Conservation (phyloP, 2,329 filamentous ascomycete genomes). For the Aspergillus sp. region DNA sequence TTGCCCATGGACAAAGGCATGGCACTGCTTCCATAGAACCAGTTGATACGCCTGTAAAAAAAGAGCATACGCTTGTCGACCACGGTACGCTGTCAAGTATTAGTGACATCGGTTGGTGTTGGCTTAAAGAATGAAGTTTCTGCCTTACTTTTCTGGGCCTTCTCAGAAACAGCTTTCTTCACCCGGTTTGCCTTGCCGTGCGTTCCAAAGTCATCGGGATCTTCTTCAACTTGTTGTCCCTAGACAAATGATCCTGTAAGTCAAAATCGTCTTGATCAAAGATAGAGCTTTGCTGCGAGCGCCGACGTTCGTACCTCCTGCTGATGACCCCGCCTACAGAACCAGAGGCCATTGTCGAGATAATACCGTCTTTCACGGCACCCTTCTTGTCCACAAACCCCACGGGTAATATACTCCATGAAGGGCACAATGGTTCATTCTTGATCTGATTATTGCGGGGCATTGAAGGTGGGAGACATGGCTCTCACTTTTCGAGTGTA, state of each 20-base stretch:
- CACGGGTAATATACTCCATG: constrained; percentile 43
- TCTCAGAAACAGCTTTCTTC: constrained; percentile 53
- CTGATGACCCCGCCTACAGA: constrained; percentile 75
- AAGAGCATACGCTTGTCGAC: constrained; percentile 66
- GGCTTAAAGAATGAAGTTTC: not conserved
- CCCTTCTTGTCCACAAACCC: constrained; percentile 52
- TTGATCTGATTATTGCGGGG: constrained; percentile 1
- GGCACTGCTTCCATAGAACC: constrained; percentile 74
- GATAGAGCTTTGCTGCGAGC: not conserved
- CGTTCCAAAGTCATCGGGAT: constrained; percentile 65
- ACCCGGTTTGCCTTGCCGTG: constrained; percentile 53
- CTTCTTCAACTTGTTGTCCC: constrained; percentile 47
- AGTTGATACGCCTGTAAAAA: constrained; percentile 83
- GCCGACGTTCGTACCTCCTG: constrained; percentile 55
- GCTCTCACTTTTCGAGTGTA: too few relatives aligned
- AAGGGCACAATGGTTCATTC: constrained; percentile 25
- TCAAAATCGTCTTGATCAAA: not conserved
- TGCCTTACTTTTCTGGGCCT: constrained; percentile 44
- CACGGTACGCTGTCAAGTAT: constrained; percentile 50
- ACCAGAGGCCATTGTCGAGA: constrained; percentile 69
- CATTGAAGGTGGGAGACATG: too few relatives aligned
- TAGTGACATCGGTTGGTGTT: constrained; percentile 33
- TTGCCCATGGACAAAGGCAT: constrained; percentile 65
- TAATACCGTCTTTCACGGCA: constrained; percentile 72
- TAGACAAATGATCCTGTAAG: constrained; percentile 7